Conservation (phyloP, 1,139 yeast genomes). For the Candida tropicalis region DNA sequence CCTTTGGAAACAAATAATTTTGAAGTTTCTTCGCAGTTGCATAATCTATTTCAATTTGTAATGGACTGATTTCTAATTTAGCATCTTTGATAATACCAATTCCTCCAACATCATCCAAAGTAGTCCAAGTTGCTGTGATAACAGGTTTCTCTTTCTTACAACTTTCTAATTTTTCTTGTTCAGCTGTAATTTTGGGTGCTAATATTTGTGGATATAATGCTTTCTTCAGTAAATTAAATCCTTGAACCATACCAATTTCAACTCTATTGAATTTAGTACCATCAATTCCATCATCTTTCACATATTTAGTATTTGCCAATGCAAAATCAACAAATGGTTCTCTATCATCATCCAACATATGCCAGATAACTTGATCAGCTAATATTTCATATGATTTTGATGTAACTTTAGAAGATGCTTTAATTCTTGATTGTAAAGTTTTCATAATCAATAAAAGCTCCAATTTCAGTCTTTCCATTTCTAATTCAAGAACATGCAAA, state of each 20-base stretch:
- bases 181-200: slow-evolving; percentile 45
- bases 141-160: slow-evolving; percentile 31
- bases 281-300: slow-evolving; percentile 54
- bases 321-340: slow-evolving; percentile 75
- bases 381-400: slow-evolving; percentile 39
- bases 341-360: slow-evolving; percentile 61
- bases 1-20: slow-evolving; percentile 65
- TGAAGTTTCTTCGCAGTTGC: slow-evolving; percentile 62
- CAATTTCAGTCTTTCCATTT: slow-evolving; percentile 55
- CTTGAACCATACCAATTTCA: slow-evolving; percentile 65
- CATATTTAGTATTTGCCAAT: slow-evolving; percentile 62
- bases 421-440: slow-evolving; percentile 52
- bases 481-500: slow-evolving; percentile 51
- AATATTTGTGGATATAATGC: slow-evolving; percentile 74
- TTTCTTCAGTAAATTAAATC: slow-evolving; percentile 63
- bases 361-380: slow-evolving; percentile 71
- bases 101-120: slow-evolving; percentile 85
- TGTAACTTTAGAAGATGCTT: slow-evolving; percentile 30
- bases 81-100: slow-evolving; percentile 59
- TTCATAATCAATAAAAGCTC: slow-evolving; percentile 69
- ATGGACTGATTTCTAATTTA: slow-evolving; percentile 61
- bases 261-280: slow-evolving; percentile 65
- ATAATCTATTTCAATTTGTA: slow-evolving; percentile 74
- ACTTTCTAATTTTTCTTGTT: slow-evolving; percentile 11
- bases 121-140: slow-evolving; percentile 66